phyloP scores from a whole-genome alignment of 768 basidiomycete genomes.

The Pleurotus ostreatus region DNA sequence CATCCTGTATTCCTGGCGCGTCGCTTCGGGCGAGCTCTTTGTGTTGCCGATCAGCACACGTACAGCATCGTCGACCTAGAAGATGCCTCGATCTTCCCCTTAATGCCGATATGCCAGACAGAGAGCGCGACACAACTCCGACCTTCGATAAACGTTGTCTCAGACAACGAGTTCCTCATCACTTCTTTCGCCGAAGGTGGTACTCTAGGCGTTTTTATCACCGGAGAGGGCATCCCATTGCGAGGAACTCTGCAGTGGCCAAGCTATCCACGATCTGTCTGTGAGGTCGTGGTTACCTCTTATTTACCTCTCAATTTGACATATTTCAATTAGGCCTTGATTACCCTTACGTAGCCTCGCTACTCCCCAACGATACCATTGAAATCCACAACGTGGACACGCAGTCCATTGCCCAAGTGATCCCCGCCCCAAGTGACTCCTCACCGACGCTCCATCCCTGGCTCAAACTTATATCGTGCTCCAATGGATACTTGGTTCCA shows the following conservation, averaged over 20 bases:
- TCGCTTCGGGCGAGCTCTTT: slow-evolving; percentile 60
- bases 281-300: slow-evolving; percentile 41
- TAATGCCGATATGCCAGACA: slow-evolving; percentile 80
- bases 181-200: slow-evolving; percentile 79
- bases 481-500: slow-evolving; percentile 45
- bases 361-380: slow-evolving; percentile 75
- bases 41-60: slow-evolving; percentile 64
- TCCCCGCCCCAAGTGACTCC: slow-evolving; percentile 41
- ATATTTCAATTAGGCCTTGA: slow-evolving; percentile 57
- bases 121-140: slow-evolving; percentile 40
- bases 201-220: slow-evolving; percentile 86
- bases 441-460: slow-evolving; percentile 21
- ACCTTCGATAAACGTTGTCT: slow-evolving; percentile 73
- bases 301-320: background rate
- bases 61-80: slow-evolving; percentile 83
- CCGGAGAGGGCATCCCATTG: slow-evolving; percentile 80
- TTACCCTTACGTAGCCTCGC: slow-evolving; percentile 73
- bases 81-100: slow-evolving; percentile 60
- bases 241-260: slow-evolving; percentile 88
- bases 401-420: slow-evolving; percentile 65
- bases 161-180: slow-evolving; percentile 79
- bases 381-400: slow-evolving; percentile 80
- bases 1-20: slow-evolving; percentile 55
- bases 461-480: slow-evolving; percentile 32
- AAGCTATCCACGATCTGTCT: slow-evolving; percentile 68